Evolutionary conservation across 331 rosid species (phyloP).

Genomic region (Spiraea crenata): DNA sequence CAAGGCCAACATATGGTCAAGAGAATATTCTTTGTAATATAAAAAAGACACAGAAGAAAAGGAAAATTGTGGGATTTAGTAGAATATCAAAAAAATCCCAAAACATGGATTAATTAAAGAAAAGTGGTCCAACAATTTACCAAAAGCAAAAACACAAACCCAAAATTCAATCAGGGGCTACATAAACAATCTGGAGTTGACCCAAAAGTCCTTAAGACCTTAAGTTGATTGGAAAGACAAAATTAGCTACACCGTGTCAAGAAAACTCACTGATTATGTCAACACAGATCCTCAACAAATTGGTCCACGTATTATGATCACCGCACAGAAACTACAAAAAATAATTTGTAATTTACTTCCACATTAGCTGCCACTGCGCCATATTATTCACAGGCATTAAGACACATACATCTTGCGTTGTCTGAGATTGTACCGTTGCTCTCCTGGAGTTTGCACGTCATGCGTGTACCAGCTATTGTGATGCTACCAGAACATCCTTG

Average conservation of each 20-base stretch:
- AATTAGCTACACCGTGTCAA: too few species aligned
- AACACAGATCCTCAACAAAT: too few species aligned
- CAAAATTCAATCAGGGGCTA: neutral
- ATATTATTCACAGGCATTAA: constrained; percentile 12
- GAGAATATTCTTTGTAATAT: neutral
- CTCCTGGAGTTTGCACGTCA: constrained; percentile 54
- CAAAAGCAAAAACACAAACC: neutral
- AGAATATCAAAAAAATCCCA: neutral
- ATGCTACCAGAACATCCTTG: constrained; percentile 68
- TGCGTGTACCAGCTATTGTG: too few species aligned
- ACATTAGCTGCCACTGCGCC: constrained; percentile 14
- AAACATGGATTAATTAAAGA: neutral
- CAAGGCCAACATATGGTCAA: neutral
- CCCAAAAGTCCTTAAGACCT: too few species aligned
- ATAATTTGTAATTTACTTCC: constrained; percentile 3
- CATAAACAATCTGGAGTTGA: neutral
- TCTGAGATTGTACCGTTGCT: constrained; percentile 80
- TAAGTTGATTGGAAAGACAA: too few species aligned
- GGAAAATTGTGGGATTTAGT: neutral
- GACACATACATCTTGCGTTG: constrained; percentile 71
- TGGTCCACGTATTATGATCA: too few species aligned
- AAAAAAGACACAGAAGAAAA: neutral
- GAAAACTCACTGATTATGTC: too few species aligned
- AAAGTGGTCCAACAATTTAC: neutral
- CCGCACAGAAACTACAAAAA: constrained; percentile 14